Conservation (phyloP, 768 basidiomycete species). For the Pholiota microspora region DNA sequence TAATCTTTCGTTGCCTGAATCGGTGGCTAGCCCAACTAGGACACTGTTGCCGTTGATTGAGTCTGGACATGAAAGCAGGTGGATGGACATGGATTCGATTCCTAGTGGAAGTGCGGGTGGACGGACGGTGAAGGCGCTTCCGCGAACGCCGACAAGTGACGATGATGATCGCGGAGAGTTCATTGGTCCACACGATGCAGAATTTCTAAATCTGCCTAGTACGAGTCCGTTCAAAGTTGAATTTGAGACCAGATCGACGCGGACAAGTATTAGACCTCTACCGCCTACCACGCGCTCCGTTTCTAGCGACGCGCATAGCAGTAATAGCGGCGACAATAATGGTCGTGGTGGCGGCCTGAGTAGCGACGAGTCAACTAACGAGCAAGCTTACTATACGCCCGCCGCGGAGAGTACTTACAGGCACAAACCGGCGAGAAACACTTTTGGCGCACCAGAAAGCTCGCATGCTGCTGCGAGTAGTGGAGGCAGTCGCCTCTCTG, state of each 20-base stretch:
- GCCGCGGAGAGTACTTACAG: constrained; percentile 4
- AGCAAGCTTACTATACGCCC: constrained; percentile 4
- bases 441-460: constrained; percentile 4
- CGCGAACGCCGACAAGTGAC: constrained; percentile 4
- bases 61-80: not conserved
- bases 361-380: constrained; percentile 7
- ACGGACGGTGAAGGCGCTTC: not conserved
- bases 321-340: not conserved
- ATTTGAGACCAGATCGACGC: constrained; percentile 24
- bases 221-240: constrained; percentile 50
- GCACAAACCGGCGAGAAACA: constrained; percentile 10
- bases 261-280: constrained; percentile 2
- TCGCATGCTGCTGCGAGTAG: not conserved
- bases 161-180: constrained; percentile 9
- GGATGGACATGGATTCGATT: not conserved
- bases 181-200: constrained; percentile 8
- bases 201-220: constrained; percentile 34
- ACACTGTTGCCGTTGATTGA: not conserved
- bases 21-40: constrained; percentile 3
- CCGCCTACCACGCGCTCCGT: not conserved
- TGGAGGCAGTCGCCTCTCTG: constrained; percentile 2
- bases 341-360: not conserved
- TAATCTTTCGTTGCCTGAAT: not conserved
- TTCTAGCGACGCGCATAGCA: not conserved
- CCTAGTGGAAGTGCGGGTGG: not conserved